Conservation (phyloP, 1,284 basidiomycete species). For the Cutaneotrichosporon sp. region DNA sequence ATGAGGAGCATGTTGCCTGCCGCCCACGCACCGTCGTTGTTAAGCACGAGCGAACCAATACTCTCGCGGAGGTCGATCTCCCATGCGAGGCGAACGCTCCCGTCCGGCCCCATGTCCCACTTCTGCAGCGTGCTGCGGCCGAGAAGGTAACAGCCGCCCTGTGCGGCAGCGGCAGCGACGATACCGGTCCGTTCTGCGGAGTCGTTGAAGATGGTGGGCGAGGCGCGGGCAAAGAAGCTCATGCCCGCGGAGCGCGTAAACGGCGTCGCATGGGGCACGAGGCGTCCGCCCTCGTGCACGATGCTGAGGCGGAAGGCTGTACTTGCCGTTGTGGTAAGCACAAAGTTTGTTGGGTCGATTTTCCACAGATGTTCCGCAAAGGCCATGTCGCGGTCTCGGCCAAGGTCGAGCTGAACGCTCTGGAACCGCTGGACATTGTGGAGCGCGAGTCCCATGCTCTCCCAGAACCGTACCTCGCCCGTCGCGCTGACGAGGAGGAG, state of each 20-base stretch:
- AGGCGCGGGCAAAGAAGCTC: constrained; percentile 36
- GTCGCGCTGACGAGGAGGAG: constrained; percentile 43
- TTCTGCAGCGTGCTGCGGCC: constrained; percentile 36
- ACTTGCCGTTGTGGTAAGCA: constrained; percentile 43
- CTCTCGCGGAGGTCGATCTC: constrained; percentile 37
- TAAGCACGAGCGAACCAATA: constrained; percentile 26
- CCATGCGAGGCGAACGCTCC: constrained; percentile 27
- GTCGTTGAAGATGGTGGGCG: constrained; percentile 26
- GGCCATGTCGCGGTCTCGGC: constrained; percentile 31
- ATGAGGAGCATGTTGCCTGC: constrained; percentile 29
- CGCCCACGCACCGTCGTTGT: constrained; percentile 25
- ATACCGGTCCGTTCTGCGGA: constrained; percentile 31
- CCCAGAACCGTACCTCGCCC: constrained; percentile 49
- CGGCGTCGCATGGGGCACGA: constrained; percentile 26
- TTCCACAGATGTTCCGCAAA: constrained; percentile 38
- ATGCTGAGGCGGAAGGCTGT: constrained; percentile 41
- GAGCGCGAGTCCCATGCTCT: constrained; percentile 45
- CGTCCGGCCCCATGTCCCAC: constrained; percentile 34
- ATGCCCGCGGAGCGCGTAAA: constrained; percentile 42
- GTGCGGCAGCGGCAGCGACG: constrained; percentile 19
- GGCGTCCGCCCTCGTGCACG: constrained; percentile 33
- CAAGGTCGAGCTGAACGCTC: constrained; percentile 26
- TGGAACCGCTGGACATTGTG: constrained; percentile 37
- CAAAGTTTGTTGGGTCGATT: constrained; percentile 37
- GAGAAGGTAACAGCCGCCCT: constrained; percentile 29